phyloP scores from a whole-genome alignment of 352 stramenopile species.

The Elongisporangium anandrum region DNA sequence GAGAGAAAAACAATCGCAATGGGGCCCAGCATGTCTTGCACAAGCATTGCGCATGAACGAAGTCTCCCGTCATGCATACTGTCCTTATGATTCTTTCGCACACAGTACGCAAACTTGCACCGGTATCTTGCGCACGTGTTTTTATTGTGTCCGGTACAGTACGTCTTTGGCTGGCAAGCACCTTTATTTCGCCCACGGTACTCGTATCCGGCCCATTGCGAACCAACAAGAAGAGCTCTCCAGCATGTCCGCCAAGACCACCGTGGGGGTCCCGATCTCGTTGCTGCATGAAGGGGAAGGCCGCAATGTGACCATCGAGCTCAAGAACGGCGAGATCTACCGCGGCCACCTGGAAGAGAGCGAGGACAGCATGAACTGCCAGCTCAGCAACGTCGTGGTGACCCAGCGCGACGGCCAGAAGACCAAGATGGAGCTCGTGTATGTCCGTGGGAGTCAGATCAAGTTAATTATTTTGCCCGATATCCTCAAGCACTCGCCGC shows the following conservation, averaged over 20 bases:
- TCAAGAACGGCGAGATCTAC: slow-evolving; percentile 89
- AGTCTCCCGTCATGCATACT: not conserved
- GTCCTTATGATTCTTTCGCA: not conserved
- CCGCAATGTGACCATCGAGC: slow-evolving; percentile 79
- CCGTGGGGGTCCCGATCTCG: slow-evolving; percentile 73
- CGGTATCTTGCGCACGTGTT: too few species aligned
- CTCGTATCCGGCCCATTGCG: not conserved
- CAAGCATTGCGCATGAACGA: not conserved
- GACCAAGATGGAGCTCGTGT: slow-evolving; percentile 86
- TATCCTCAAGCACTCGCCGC: slow-evolving; percentile 95
- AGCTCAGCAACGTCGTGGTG: slow-evolving; percentile 89
- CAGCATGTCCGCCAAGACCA: slow-evolving; percentile 7
- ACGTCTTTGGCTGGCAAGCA: not conserved
- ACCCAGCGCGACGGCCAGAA: slow-evolving; percentile 85
- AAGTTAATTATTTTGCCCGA: slow-evolving; percentile 97
- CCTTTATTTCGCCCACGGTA: not conserved
- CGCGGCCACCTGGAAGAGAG: slow-evolving; percentile 75
- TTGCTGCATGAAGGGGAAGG: slow-evolving; percentile 87
- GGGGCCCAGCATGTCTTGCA: too few species aligned
- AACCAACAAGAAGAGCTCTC: not conserved
- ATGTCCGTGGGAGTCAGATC: slow-evolving; percentile 95
- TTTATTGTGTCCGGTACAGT: not conserved
- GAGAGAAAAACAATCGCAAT: not conserved
- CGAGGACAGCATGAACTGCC: slow-evolving; percentile 97
- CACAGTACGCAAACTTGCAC: not conserved